phyloP scores from a whole-genome alignment of 257 asterid species.

The Fraxinus americana region DNA sequence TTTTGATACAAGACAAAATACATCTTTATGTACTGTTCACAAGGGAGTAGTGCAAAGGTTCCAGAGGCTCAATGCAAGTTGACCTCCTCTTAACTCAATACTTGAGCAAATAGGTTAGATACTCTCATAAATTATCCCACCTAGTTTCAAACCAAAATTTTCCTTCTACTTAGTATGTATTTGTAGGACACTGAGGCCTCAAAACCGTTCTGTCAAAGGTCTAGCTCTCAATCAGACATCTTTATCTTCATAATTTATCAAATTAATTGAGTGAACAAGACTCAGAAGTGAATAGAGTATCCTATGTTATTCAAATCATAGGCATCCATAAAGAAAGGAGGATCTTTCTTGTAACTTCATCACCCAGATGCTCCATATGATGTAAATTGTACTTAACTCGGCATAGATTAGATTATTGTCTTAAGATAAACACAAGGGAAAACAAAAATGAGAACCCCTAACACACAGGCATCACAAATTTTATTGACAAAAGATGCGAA shows the following conservation, averaged over 20 bases:
- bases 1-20: not conserved
- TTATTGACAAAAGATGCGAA: not conserved
- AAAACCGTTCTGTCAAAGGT: not conserved
- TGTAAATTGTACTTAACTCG: no score
- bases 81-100: not conserved
- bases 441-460: not conserved
- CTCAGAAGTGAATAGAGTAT: not conserved
- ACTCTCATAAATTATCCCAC: not conserved
- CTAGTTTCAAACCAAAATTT: not conserved
- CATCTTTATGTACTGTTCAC: not conserved
- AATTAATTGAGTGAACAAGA: not conserved
- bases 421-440: not conserved
- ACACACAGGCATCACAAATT: not conserved
- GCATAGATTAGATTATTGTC: no score
- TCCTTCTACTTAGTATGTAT: not conserved
- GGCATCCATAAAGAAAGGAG: no score
- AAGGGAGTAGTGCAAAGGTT: not conserved
- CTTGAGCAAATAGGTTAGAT: not conserved
- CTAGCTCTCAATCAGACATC: not conserved
- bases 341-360: no score
- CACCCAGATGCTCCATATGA: no score
- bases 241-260: not conserved
- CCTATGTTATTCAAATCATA: no score
- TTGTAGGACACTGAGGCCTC: not conserved
- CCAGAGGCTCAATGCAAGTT: not conserved